Evolutionary conservation across 2,329 filamentous ascomycete species (phyloP), one percentile per base, ranked within the genome.

Genomic region (Uncinocarpus reesii): DNA sequence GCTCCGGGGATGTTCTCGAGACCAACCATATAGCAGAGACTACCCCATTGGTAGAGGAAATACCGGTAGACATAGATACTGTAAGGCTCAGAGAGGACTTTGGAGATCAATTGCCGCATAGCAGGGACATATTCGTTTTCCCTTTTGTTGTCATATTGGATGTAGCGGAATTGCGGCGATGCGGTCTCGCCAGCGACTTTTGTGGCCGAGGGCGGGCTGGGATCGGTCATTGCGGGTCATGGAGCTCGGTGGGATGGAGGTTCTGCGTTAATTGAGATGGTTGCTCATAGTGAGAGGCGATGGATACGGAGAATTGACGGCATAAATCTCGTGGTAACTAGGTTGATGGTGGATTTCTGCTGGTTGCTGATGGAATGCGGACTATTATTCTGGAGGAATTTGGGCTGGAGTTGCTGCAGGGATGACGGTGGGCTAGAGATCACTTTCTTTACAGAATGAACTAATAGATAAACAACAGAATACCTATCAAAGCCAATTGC

Each of bases 21-120:
- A 47, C 57, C 32, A 69, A 90, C 88, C 81, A 96, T 86, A 68
- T 87, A 96, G 68, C 92, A 98, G n/a, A 98, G 72, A 62, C 96
- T 84, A 4, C 86, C 85, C 92, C 92, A 98, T 76, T 96, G 88
- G 63, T 93, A 95, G 15, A 98, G 73, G 60, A 98, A 98, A 66
- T 98, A 98, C 26, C 92, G 81, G 67, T 96, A 98, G 50, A 98
- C 92, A 71, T 98, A 98, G 64, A 98, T 96, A 69, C 90, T 96
- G 66, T 98, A 98, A 1, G 92, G 92, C 66, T 98, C 92, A 57
- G 90, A 96, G 42, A 98, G 76, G 63, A 96, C 92, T 60, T 90
- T 94, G 37, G 89, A 92, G 60, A 98, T 98, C 62, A 98, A 71
- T 49, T 89, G 82, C 48, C 90, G 82, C 66, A 98, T 95, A 35